Base-by-base conservation (phyloP, 305 asterid genomes). In the Fraxinus albicans region DNA sequence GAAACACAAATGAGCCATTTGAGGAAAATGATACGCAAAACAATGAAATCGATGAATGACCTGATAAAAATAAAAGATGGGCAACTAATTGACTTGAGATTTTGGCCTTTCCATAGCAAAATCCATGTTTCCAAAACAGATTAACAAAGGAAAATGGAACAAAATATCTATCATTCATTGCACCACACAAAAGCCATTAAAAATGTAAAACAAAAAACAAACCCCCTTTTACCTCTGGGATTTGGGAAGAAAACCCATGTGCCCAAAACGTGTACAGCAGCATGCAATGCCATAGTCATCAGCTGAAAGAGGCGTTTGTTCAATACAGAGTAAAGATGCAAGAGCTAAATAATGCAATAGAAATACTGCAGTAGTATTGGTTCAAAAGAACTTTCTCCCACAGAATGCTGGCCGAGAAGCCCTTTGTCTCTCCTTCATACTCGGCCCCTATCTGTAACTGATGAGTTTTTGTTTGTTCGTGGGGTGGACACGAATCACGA, bases 341-440 rank as follows among this genome's bases (percentile, higher is more conserved):
- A 50, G 8, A 53, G 23, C 63, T 53, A 47, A 47, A 47, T 47
- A 53, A 6, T 53, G 23, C 63, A 17, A 17, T 53, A 53, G 23
- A 53, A 4, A 53, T 53, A n/a, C 63, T 53, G 1, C 63, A 17
- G 63, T 36, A 77, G 83, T 80, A 36, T 75, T 81, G 63, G 86
- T 88, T 88, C 90, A 79, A 81, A 80, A 67, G 90, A 84, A 81
- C 83, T 82, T 86, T 80, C 76, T 9, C 81, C 76, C 50, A 40
- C 74, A 78, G 21, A 67, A 34, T 29, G 21, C 77, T 50, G 77
- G 65, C 79, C 83, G 79, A 84, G 79, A 81, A 55, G 78, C 38
- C 74, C 50, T 38, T 9, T 83, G 60, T 70, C 29, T 47, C 81
- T 77, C 81, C 19, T 53, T 17, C 63, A 53, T 53, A 53, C 63